phyloP scores from a whole-genome alignment of 305 asterid genomes.

The Solanum hybrid region DNA sequence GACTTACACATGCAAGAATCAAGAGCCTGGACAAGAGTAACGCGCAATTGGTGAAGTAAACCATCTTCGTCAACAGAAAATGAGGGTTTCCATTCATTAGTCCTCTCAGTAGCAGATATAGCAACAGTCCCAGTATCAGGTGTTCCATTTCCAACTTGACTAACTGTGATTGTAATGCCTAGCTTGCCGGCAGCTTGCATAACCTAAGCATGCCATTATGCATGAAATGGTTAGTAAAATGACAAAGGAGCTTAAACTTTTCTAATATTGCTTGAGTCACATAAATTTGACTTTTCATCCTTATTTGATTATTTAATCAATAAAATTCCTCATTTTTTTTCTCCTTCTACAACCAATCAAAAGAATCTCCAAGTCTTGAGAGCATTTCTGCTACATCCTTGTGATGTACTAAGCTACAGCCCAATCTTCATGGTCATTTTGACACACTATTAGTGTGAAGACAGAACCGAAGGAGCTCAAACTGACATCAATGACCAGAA shows the following conservation, averaged over 20 bases:
- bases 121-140: constrained; percentile 37
- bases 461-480: background rate
- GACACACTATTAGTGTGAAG: background rate
- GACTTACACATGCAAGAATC: constrained; percentile 51
- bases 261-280: background rate
- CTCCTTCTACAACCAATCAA: background rate
- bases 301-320: background rate
- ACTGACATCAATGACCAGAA: background rate
- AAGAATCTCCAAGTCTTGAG: background rate
- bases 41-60: constrained; percentile 73
- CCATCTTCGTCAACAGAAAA: constrained; percentile 81
- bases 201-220: constrained; percentile 35
- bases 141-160: constrained; percentile 71
- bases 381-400: background rate
- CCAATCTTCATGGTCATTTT: background rate
- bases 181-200: constrained; percentile 72
- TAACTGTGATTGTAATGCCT: constrained; percentile 51
- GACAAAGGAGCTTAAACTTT: background rate
- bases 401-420: background rate
- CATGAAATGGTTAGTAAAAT: background rate
- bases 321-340: background rate
- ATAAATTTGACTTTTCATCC: background rate
- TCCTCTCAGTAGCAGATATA: constrained; percentile 49
- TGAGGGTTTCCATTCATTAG: constrained; percentile 77
- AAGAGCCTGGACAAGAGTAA: constrained; percentile 60